These are phyloP conservation scores for Fomitopsis palustris DNA, from an alignment of 1,284 basidiomycete species.

Conservation along the genomic window DNA sequence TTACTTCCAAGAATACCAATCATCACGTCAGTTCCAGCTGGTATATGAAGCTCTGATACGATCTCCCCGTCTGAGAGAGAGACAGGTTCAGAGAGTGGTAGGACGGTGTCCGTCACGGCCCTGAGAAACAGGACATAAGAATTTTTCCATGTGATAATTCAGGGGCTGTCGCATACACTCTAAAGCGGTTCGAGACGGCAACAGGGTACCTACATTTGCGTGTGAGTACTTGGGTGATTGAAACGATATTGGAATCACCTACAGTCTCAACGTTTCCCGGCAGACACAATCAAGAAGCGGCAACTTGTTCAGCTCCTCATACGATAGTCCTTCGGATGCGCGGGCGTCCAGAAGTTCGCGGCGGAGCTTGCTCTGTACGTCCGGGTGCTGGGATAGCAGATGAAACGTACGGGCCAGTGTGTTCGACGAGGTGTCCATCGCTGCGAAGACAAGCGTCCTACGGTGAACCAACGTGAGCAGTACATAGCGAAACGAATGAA, in stretches of 20 bases:
- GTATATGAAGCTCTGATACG: constrained; percentile 16
- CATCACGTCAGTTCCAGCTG: too few species aligned
- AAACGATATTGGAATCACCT: background rate
- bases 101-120: constrained; percentile 7
- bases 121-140: background rate
- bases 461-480: background rate
- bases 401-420: constrained; percentile 16
- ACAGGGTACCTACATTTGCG: too few species aligned
- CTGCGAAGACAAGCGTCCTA: constrained; percentile 18
- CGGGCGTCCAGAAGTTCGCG: constrained; percentile 16
- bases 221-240: background rate
- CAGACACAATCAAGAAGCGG: constrained; percentile 21
- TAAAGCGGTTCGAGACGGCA: too few species aligned
- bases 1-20: too few species aligned
- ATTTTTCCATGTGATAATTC: too few species aligned
- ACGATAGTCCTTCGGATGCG: constrained; percentile 14
- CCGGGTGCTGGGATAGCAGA: constrained; percentile 16
- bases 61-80: constrained; percentile 9
- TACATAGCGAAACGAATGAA: too few species aligned
- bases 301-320: constrained; percentile 17
- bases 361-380: constrained; percentile 18
- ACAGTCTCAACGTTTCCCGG: constrained; percentile 23
- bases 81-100: constrained; percentile 14
- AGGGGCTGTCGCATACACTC: too few species aligned
- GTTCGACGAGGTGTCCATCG: constrained; percentile 21